A percentile compares a stretch with the other conserved stretches of the same genome.
phyloP scores from a whole-genome alignment of 2,329 filamentous ascomycete genomes.

The Penicillium sp. region DNA sequence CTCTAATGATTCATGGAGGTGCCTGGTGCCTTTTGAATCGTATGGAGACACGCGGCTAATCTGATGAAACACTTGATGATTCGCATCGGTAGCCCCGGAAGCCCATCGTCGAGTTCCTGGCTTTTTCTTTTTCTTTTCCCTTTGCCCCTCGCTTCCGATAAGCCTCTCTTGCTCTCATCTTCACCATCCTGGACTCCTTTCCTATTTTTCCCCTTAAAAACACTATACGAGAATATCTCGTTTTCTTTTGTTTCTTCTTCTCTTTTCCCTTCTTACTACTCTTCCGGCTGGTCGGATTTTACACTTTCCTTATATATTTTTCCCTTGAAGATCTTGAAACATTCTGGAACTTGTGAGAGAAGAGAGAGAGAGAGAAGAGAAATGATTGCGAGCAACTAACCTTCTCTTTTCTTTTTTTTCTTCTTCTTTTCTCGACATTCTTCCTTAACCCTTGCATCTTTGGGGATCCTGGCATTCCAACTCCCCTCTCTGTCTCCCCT shows the following conservation, averaged over 20 bases:
- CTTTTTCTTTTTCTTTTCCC: not conserved
- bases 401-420: conserved; percentile 16
- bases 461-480: conserved; percentile 12
- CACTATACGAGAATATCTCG: not conserved
- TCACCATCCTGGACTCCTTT: conserved; percentile 22
- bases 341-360: not conserved
- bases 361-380: conserved; percentile 8
- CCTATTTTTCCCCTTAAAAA: conserved; percentile 9
- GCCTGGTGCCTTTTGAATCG: conserved; percentile 25
- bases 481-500: not conserved
- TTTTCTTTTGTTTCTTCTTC: not conserved
- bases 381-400: conserved; percentile 23
- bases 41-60: conserved; percentile 12
- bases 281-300: conserved; percentile 11
- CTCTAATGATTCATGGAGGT: conserved; percentile 23
- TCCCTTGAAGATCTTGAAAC: not conserved
- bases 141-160: conserved; percentile 33
- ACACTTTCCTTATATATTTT: conserved; percentile 9
- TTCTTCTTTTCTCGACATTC: conserved; percentile 9
- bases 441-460: conserved; percentile 21
- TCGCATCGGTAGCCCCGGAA: conserved; percentile 27
- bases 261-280: conserved; percentile 4
- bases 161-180: conserved; percentile 29
- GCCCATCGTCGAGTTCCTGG: conserved; percentile 14
- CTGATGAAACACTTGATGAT: conserved; percentile 27